These are phyloP conservation scores for Phanerochaete carnosa DNA, from an alignment of 768 basidiomycete genomes.

Conservation along the genomic window DNA sequence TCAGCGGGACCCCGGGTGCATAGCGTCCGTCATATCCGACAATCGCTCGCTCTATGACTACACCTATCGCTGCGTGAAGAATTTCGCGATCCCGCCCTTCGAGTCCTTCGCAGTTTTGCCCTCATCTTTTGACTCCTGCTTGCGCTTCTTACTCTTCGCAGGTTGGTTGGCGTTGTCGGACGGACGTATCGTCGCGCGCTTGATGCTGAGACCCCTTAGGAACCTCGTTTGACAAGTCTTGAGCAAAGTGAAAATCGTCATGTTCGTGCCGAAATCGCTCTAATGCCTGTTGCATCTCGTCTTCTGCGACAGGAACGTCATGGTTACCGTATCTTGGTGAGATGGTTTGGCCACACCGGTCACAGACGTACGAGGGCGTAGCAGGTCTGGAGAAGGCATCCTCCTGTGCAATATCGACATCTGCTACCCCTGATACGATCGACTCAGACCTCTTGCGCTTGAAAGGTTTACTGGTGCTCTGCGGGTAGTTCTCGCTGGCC, in stretches of 20 bases:
- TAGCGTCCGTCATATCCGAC: too few species aligned
- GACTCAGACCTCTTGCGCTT: conserved; percentile 11
- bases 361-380: conserved; percentile 48
- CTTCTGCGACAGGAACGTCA: background rate
- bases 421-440: background rate
- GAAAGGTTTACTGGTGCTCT: background rate
- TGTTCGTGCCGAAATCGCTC: conserved; percentile 63
- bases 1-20: too few species aligned
- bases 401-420: background rate
- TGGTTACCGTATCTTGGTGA: conserved; percentile 17
- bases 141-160: conserved; percentile 6
- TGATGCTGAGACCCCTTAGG: conserved; percentile 18
- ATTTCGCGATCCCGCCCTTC: conserved; percentile 43
- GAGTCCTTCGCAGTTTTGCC: conserved; percentile 18
- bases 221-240: conserved; percentile 58
- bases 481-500: background rate
- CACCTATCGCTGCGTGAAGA: conserved; percentile 35
- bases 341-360: conserved; percentile 52
- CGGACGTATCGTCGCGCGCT: conserved; percentile 25
- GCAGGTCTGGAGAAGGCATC: background rate
- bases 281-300: conserved; percentile 32
- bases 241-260: conserved; percentile 86
- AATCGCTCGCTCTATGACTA: background rate
- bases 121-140: conserved; percentile 30
- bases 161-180: conserved; percentile 14